Evolutionary conservation across 805 yeast species (phyloP).

Genomic region (Myxozyma neotropica): DNA sequence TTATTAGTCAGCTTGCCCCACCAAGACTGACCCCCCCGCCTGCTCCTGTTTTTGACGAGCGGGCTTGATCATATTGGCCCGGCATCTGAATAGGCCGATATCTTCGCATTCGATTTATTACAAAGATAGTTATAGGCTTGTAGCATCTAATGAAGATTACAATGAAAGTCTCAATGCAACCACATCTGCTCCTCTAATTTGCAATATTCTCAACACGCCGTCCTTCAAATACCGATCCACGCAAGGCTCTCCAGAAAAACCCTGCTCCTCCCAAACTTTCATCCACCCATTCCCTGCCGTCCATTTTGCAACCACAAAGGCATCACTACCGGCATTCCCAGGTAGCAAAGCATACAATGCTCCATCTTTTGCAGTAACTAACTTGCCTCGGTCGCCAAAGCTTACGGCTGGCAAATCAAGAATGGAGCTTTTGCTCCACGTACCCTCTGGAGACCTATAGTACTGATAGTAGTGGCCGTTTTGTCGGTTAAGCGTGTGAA

Average conservation of each 20-base stretch:
- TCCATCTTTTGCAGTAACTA: neutral
- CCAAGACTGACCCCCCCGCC: too few species aligned
- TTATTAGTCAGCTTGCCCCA: neutral
- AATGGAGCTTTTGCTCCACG: neutral
- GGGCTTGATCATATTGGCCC: neutral
- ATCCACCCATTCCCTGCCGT: neutral
- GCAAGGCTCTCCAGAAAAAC: slow-evolving; percentile 6
- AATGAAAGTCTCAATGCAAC: slow-evolving; percentile 1
- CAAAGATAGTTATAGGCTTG: too few species aligned
- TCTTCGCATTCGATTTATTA: too few species aligned
- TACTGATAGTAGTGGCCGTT: slow-evolving; percentile 32
- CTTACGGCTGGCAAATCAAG: slow-evolving; percentile 8
- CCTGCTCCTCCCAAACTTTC: neutral
- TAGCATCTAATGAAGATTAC: neutral
- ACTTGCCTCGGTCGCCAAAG: slow-evolving; percentile 10
- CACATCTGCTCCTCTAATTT: neutral
- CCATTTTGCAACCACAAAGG: slow-evolving; percentile 1
- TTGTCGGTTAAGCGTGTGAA: slow-evolving; percentile 35
- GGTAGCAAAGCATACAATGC: slow-evolving; percentile 1
- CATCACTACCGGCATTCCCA: neutral
- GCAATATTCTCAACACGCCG: slow-evolving; percentile 1
- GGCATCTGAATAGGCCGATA: neutral
- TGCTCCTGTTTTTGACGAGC: neutral
- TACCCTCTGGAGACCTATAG: slow-evolving; percentile 2
- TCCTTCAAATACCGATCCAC: slow-evolving; percentile 1